Percentiles rank a stretch among this genome's conserved stretches.
These are phyloP conservation scores for Aspergillus cejpii DNA, from an alignment of 2,329 filamentous ascomycete species.

Conservation along the genomic window DNA sequence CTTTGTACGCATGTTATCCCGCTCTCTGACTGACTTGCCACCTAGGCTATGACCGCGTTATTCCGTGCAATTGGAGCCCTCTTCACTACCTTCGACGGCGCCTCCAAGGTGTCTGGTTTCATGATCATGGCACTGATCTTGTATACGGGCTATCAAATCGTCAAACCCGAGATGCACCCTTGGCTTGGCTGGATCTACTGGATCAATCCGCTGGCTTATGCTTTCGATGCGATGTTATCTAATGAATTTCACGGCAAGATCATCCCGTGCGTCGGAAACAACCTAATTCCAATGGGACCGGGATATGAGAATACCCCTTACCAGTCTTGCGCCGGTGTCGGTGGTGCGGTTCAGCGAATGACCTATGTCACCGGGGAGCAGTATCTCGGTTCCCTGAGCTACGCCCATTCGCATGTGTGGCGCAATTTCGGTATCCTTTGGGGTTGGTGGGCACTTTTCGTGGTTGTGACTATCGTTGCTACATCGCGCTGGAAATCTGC, in stretches of 20 bases:
- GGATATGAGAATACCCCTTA: slow-evolving; percentile 24
- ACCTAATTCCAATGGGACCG: slow-evolving; percentile 32
- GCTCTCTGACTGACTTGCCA: not conserved
- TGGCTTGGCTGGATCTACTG: slow-evolving; percentile 48
- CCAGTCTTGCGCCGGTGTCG: slow-evolving; percentile 46
- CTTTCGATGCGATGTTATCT: slow-evolving; percentile 34
- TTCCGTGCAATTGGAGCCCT: slow-evolving; percentile 53
- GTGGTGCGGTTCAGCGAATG: slow-evolving; percentile 48
- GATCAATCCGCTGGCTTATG: slow-evolving; percentile 37
- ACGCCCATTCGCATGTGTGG: slow-evolving; percentile 50
- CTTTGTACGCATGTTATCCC: not conserved
- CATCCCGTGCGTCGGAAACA: slow-evolving; percentile 33
- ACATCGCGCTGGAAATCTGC: slow-evolving; percentile 53
- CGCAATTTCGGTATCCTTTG: slow-evolving; percentile 57
- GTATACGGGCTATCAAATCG: slow-evolving; percentile 42
- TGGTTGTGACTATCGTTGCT: slow-evolving; percentile 51
- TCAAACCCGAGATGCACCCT: slow-evolving; percentile 46
- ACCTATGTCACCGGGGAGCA: slow-evolving; percentile 51
- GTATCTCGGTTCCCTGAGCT: slow-evolving; percentile 52
- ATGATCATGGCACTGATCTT: slow-evolving; percentile 34
- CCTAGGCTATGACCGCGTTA: slow-evolving; percentile 51
- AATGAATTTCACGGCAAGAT: slow-evolving; percentile 34
- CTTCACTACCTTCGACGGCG: slow-evolving; percentile 53
- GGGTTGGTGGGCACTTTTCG: slow-evolving; percentile 57
- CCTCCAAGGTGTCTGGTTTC: slow-evolving; percentile 48